Base-by-base conservation (phyloP, 192 early-diverging fungal genomes). In the Backusella macrospora region DNA sequence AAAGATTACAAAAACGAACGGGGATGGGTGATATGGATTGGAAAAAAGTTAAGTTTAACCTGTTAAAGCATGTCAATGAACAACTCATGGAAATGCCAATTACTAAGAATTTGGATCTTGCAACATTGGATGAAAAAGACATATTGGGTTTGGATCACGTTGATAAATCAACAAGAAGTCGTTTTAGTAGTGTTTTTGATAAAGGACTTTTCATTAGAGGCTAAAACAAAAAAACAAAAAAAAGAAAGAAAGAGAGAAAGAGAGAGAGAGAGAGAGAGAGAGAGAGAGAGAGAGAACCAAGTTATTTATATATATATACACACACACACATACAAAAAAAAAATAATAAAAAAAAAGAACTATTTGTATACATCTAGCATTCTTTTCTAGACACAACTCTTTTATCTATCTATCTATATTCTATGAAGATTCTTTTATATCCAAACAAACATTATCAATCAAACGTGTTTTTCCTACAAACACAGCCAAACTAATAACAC, bases 21-120 rank as follows among this genome's bases (percentile, higher is more conserved):
- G 94, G 93, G 4, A 85, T 93, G 87, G 84, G 85, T 76, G 92
- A 95, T 44, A 95, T 93, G 82, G 96, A 96, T 37, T 92, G 92
- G 70, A 82, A 80, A 5, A 90, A 89, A 68, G 82, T 91, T 67
- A 94, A 90, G 72, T 78, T 90, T 62, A 67, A 82, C 16, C 12
- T 77, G 0, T 43, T 77, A n/a, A 77, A 48, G 37, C 66, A 72
- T 37, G 5, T 77, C 63, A 81, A 85, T 76, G 64, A 63, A 37
- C 64, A 49, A 45, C 23, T 42, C 46, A 21, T 64, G 2, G 44
- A 44, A 39, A 15, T 16, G n/a, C 38, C 77, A 16, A 66, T 78
- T 37, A 59, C 69, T 45, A 66, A 65, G 70, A 79, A 80, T 26
- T 52, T 82, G 37, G 65, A 81, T 15, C 62, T 86, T 6, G 40